phyloP scores from a whole-genome alignment of 163 green algal genomes.

The Prototheca stagnorum region DNA sequence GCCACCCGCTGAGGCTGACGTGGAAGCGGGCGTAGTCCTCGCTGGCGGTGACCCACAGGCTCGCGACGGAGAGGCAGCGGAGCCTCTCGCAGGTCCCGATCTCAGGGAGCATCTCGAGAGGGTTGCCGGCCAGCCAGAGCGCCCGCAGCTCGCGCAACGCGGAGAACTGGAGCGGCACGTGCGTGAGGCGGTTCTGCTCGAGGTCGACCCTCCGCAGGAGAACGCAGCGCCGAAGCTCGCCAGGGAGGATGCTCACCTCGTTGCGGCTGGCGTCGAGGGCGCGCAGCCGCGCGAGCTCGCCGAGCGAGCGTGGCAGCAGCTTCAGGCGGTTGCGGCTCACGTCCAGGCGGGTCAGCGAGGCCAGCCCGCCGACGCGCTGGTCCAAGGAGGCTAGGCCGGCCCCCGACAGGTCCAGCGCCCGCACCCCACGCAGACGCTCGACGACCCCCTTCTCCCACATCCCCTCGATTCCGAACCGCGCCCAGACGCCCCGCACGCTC shows the following conservation, averaged over 20 bases:
- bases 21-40: too few relatives aligned
- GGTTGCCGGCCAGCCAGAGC: slow-evolving; percentile 69
- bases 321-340: slow-evolving; percentile 61
- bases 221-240: slow-evolving; percentile 43
- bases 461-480: slow-evolving; percentile 1
- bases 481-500: not conserved
- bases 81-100: slow-evolving; percentile 54
- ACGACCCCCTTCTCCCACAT: slow-evolving; percentile 4
- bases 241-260: slow-evolving; percentile 41
- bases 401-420: slow-evolving; percentile 41
- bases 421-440: slow-evolving; percentile 14
- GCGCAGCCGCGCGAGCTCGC: slow-evolving; percentile 24
- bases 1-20: too few relatives aligned
- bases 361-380: slow-evolving; percentile 8
- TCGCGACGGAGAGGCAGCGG: slow-evolving; percentile 49
- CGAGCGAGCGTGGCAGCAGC: slow-evolving; percentile 30
- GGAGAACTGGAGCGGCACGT: slow-evolving; percentile 45
- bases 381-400: slow-evolving; percentile 37
- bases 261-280: slow-evolving; percentile 59
- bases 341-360: slow-evolving; percentile 9
- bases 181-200: slow-evolving; percentile 66
- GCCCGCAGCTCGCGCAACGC: slow-evolving; percentile 22
- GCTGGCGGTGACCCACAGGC: slow-evolving; percentile 30
- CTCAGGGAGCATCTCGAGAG: slow-evolving; percentile 83
- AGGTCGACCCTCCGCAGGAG: slow-evolving; percentile 54